Evolutionary conservation across 2,329 filamentous ascomycete species (phyloP), one percentile per base, ranked within the genome.

Genomic region (Colletotrichum siamense): DNA sequence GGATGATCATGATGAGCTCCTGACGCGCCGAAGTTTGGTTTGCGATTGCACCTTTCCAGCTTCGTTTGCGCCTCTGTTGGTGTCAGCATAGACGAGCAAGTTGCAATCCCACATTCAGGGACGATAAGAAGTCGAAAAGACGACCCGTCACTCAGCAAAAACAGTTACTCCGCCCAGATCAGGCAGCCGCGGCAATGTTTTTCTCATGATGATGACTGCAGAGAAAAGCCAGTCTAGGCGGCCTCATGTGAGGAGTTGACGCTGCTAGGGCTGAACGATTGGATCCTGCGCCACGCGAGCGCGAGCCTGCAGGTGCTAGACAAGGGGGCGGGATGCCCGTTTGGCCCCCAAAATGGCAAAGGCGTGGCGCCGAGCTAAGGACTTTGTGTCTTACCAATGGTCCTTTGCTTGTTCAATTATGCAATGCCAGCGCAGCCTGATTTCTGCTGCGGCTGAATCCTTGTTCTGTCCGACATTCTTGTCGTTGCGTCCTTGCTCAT

Each of bases 351-450:
- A 67, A 73, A 24, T 22, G 22, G 62, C 6, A 75, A 55, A 55
- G 55, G 39, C 39, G 59, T 44, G 30, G 30, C 32, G 30, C 62
- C 5, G 34, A 39, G 30, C 55, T 59, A 67, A 26, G 34, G 26
- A 65, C 26, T 59, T 59, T 59, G 55, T 30, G 44, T 52, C 44
- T 52, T 52, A 52, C 44, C 44, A 52, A 52, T 59, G 55, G 55
- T 30, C 26, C 26, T 59, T 59, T 59, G 44, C 44, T 59, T 59
- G 24, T 28, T 59, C 28, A 62, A 64, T 44, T 30, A 57, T 74
- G 72, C 72, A 71, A 71, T 74, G 72, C 67, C 72, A 74, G 67
- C 72, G 59, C 72, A 70, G 57, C 71, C 66, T 64, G 49, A 24
- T 32, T n/a, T 34, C 63, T 28, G 28, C n/a, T 64, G 39, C 39